phyloP scores from a whole-genome alignment of 73 alveolate genomes.

The Paramecium biaurelia region DNA sequence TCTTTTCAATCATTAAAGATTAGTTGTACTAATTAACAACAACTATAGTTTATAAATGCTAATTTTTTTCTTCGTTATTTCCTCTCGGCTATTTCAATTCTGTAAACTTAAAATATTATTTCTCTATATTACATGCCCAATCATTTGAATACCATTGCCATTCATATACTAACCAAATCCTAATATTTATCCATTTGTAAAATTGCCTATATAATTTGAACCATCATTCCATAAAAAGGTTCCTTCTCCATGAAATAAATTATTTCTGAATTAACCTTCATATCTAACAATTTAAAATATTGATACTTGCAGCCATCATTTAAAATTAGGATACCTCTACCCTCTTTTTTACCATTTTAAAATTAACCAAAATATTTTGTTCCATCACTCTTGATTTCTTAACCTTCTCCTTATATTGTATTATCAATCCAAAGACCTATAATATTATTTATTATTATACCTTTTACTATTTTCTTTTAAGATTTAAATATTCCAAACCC shows the following conservation, averaged over 20 bases:
- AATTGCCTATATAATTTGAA: not conserved
- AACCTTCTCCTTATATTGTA: not conserved
- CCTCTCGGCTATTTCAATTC: not conserved
- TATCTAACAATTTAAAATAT: not conserved
- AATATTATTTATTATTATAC: not conserved
- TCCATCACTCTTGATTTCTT: slow-evolving; percentile 12
- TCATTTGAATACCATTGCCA: not conserved
- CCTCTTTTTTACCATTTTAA: slow-evolving; percentile 6
- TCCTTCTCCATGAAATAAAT: not conserved
- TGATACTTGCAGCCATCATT: slow-evolving; percentile 41
- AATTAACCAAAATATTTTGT: slow-evolving; percentile 27
- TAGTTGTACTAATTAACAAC: not conserved
- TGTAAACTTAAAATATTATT: not conserved
- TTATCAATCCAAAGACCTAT: slow-evolving; percentile 16
- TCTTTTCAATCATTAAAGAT: not conserved
- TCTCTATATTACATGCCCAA: not conserved
- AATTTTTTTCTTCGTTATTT: not conserved
- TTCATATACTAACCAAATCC: not conserved
- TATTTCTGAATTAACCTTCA: slow-evolving; percentile 18
- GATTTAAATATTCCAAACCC: slow-evolving; percentile 32
- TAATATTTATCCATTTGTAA: not conserved
- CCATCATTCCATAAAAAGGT: slow-evolving; percentile 9
- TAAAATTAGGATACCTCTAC: not conserved
- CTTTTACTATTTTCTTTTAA: slow-evolving; percentile 8
- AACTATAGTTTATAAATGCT: not conserved